Evolutionary conservation across 129 eudicot genomes (phyloP).

Genomic region (Deinandra increscens): DNA sequence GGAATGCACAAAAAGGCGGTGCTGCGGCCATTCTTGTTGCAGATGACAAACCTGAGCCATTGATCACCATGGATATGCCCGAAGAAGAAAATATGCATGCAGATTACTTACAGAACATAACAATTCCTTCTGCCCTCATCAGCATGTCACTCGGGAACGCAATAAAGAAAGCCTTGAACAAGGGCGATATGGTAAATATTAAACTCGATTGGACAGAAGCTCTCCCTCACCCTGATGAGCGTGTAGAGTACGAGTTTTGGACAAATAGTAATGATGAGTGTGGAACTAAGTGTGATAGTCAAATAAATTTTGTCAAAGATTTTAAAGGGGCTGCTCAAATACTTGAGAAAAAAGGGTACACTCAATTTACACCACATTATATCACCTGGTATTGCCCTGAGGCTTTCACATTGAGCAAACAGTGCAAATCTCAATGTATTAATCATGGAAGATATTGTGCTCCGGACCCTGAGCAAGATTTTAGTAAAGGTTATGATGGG

Average conservation of each 20-base stretch:
- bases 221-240: conserved; percentile 40
- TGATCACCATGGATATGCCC: conserved; percentile 76
- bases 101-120: conserved; percentile 54
- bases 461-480: conserved; percentile 29
- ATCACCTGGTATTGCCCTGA: conserved; percentile 44
- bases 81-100: conserved; percentile 47
- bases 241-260: conserved; percentile 38
- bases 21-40: conserved; percentile 1
- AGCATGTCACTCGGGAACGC: conserved; percentile 22
- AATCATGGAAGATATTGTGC: conserved; percentile 4
- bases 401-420: conserved; percentile 35
- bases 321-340: conserved; percentile 37
- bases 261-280: conserved; percentile 41
- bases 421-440: conserved; percentile 13
- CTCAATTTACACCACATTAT: conserved; percentile 38
- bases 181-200: conserved; percentile 38
- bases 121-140: conserved; percentile 37
- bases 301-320: conserved; percentile 32
- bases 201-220: conserved; percentile 43
- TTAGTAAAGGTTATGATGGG: conserved; percentile 35
- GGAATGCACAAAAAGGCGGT: conserved; percentile 2
- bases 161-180: conserved; percentile 18
- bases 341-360: conserved; percentile 31
- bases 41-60: conserved; percentile 60
- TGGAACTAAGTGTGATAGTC: conserved; percentile 34